Percentiles rank a stretch among this genome's conserved stretches.
phyloP scores from a whole-genome alignment of 352 stramenopile genomes.

The Pythium sp. region DNA sequence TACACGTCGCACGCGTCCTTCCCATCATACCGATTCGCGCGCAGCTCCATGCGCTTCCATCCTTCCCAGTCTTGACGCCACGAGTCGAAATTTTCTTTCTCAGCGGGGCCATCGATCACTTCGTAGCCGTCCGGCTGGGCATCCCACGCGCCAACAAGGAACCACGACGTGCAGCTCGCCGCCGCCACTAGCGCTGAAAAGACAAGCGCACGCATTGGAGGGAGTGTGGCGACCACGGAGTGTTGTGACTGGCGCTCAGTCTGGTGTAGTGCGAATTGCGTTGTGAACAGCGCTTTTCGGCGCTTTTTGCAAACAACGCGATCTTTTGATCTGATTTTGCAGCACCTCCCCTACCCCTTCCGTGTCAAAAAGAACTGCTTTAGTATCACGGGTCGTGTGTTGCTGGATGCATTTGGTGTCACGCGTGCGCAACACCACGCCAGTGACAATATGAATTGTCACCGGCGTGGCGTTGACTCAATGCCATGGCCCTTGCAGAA shows the following conservation, averaged over 20 bases:
- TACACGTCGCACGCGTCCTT: constrained; percentile 63
- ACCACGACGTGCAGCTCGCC: neutral
- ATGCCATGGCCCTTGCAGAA: too few relatives aligned
- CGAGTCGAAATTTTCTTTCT: constrained; percentile 27
- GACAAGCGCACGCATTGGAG: constrained; percentile 12
- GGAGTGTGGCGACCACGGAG: too few relatives aligned
- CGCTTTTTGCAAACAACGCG: neutral
- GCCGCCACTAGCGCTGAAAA: constrained; percentile 17
- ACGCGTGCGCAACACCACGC: neutral
- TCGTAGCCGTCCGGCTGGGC: constrained; percentile 77
- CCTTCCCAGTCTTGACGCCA: constrained; percentile 59
- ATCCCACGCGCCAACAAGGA: constrained; percentile 47
- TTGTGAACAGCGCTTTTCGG: neutral
- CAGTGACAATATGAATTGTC: too few relatives aligned
- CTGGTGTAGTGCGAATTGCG: neutral
- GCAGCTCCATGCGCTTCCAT: constrained; percentile 76
- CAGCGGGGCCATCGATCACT: constrained; percentile 61
- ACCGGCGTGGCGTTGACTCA: too few relatives aligned
- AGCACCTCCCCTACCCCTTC: constrained; percentile 10
- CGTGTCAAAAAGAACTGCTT: constrained; percentile 3
- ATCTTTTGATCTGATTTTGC: neutral
- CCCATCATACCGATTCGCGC: constrained; percentile 58
- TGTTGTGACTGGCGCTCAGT: neutral
- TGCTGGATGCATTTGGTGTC: neutral
- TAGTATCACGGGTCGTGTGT: too few relatives aligned